Conservation (phyloP, 805 yeast species). For the Kodamaea fukazawae region DNA sequence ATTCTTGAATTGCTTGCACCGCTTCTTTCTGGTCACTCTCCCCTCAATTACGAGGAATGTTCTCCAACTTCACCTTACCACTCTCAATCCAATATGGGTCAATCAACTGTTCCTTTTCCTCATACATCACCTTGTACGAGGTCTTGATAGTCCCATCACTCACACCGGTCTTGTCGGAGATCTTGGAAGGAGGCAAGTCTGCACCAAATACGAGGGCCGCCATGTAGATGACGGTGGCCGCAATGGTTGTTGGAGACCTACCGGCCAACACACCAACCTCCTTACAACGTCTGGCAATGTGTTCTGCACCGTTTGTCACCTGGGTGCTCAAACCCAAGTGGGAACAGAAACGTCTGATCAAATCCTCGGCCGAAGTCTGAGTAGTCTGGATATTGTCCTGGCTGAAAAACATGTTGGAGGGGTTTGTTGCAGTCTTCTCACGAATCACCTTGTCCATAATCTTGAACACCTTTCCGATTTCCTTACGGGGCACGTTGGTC, state of each 20-base stretch:
- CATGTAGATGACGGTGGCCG: conserved; percentile 96
- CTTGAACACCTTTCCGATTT: conserved; percentile 87
- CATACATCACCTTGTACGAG: conserved; percentile 77
- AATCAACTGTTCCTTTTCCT: conserved; percentile 62
- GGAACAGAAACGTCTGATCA: conserved; percentile 94
- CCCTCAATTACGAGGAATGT: conserved; percentile 28
- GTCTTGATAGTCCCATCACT: conserved; percentile 97
- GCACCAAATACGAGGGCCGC: conserved; percentile 85
- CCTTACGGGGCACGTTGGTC: conserved; percentile 90
- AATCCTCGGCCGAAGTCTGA: conserved; percentile 89
- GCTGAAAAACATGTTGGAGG: conserved; percentile 37
- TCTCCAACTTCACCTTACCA: conserved; percentile 59
- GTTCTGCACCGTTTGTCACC: conserved; percentile 89
- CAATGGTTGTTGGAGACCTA: conserved; percentile 93
- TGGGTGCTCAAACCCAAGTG: conserved; percentile 83
- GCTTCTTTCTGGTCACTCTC: too few relatives aligned
- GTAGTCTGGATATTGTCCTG: conserved; percentile 62
- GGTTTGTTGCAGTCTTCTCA: conserved; percentile 54
- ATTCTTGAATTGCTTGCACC: too few relatives aligned
- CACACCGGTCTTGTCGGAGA: conserved; percentile 91
- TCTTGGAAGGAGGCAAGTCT: conserved; percentile 70
- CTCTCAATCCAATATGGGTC: conserved; percentile 72
- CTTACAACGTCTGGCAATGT: conserved; percentile 84
- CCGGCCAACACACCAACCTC: conserved; percentile 94
- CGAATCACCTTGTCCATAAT: conserved; percentile 63